Evolutionary conservation across 2,329 filamentous ascomycete species (phyloP).

Genomic region (Fusarium avenaceum): DNA sequence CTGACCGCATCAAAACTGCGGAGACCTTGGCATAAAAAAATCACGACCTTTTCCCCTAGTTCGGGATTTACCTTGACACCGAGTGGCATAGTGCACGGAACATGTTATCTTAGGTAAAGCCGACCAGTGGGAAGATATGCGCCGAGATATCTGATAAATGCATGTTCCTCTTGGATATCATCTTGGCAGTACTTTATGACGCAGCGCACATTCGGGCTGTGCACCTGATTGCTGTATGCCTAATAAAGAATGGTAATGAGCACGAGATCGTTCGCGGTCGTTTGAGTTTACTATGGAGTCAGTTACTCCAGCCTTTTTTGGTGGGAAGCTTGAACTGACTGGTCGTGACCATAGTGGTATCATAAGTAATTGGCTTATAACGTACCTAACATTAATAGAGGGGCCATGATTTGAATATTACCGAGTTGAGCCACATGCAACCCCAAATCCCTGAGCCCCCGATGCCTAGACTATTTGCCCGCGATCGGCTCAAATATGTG

Average conservation of each 20-base stretch:
- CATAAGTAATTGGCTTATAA: constrained; percentile 10
- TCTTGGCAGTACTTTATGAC: constrained; percentile 23
- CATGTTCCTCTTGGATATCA: constrained; percentile 19
- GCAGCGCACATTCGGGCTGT: constrained; percentile 18
- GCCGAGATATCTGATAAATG: constrained; percentile 11
- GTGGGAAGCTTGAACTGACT: not conserved
- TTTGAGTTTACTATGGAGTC: constrained; percentile 1
- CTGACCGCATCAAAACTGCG: not conserved
- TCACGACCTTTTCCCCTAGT: not conserved
- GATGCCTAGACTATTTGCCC: constrained; percentile 7
- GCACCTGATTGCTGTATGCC: not conserved
- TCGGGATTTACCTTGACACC: not conserved
- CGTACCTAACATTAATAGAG: not conserved
- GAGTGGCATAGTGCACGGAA: not conserved
- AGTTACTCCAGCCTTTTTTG: not conserved
- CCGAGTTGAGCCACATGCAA: not conserved
- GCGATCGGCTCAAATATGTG: not conserved
- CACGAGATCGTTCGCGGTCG: too few species aligned
- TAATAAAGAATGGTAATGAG: not conserved
- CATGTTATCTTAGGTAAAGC: not conserved
- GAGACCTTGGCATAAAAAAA: not conserved
- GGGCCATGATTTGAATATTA: not conserved
- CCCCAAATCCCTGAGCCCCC: not conserved
- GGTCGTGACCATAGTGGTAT: constrained; percentile 1
- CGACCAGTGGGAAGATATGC: not conserved